Base-by-base conservation (phyloP, 441 rosid genomes). In the Brassica balearica region DNA sequence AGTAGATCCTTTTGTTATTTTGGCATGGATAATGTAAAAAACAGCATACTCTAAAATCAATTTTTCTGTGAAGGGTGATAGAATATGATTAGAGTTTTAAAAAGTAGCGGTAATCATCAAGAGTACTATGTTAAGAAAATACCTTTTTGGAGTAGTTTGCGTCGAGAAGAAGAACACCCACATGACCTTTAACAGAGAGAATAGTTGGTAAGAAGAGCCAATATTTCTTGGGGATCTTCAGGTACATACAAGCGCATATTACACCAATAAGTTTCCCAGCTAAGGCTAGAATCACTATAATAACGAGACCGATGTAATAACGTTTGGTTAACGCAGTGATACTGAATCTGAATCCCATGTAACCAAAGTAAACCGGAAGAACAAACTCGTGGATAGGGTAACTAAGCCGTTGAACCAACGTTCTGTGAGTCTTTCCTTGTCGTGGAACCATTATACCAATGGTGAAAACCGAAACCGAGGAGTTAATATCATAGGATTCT, bases 281-380 rank as follows among this genome's bases (percentile, higher is more conserved):
- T 11, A 87, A 55, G 77, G 92, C 75, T 22, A 88, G 46, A 29
- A 75, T 34, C 14, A 89, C 77, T 69, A 87, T 0, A 25, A 88
- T 68, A n/a, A 79, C n/a, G 6, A 88, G 72, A 0, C 65, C 76
- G 2, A 85, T n/a, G 29, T 68, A 9, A 23, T 80, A 78, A 14
- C 68, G 58, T 3, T n/a, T 10, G 22, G 71, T 65, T 15, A 87
- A 34, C 3, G 66, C 68, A 1, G 1, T 20, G 1, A 79, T 65
- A 65, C 88, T 81, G 71, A 92, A 84, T 58, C 88, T 90, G 70
- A 93, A 90, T 3, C 96, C 98, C 1, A 86, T 82, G 72, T 84
- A 89, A 69, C 97, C 93, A 32, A 90, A 93, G 81, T 86, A 93
- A 9, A 92, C 82, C 1, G 98, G 98, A 11, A 92, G 93, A 9